These are phyloP conservation scores for Scytalidium lignicola DNA, from an alignment of 2,329 filamentous ascomycete genomes.

Conservation along the genomic window DNA sequence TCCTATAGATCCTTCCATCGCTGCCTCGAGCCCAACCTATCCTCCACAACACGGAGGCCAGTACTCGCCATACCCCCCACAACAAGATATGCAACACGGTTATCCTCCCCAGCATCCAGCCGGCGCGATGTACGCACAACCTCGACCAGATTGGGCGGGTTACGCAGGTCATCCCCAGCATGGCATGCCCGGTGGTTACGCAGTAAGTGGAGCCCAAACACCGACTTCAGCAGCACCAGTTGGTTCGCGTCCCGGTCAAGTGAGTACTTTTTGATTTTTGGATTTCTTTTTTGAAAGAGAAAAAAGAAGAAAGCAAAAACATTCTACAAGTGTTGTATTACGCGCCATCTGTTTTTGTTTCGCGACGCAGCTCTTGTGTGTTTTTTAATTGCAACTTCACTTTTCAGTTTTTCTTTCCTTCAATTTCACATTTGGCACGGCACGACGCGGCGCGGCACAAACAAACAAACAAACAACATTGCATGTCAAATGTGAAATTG, in stretches of 20 bases:
- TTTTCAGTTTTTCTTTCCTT: too few species aligned
- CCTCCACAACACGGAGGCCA: constrained; percentile 60
- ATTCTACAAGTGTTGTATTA: too few species aligned
- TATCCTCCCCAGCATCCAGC: constrained; percentile 55
- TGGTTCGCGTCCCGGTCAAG: constrained; percentile 52
- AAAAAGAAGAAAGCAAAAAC: neutral
- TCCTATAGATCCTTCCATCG: constrained; percentile 98
- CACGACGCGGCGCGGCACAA: too few species aligned
- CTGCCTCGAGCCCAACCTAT: constrained; percentile 88
- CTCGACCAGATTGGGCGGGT: constrained; percentile 69
- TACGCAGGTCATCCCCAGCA: constrained; percentile 48
- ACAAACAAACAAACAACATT: too few species aligned
- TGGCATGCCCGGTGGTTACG: constrained; percentile 25
- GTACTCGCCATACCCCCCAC: constrained; percentile 83
- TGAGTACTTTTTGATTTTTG: constrained; percentile 35
- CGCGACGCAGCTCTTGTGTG: too few species aligned
- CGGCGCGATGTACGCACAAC: constrained; percentile 60
- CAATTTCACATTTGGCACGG: too few species aligned
- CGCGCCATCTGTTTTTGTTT: too few species aligned
- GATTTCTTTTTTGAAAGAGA: neutral
- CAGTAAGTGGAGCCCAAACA: constrained; percentile 32
- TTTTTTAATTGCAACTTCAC: too few species aligned
- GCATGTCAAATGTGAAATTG: too few species aligned
- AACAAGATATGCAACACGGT: constrained; percentile 79
- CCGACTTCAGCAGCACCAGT: constrained; percentile 49